Evolutionary conservation across 2,329 filamentous ascomycete species (phyloP), one percentile per base, ranked within the genome.

Genomic region (Nannizziopsis arthrosporioides): DNA sequence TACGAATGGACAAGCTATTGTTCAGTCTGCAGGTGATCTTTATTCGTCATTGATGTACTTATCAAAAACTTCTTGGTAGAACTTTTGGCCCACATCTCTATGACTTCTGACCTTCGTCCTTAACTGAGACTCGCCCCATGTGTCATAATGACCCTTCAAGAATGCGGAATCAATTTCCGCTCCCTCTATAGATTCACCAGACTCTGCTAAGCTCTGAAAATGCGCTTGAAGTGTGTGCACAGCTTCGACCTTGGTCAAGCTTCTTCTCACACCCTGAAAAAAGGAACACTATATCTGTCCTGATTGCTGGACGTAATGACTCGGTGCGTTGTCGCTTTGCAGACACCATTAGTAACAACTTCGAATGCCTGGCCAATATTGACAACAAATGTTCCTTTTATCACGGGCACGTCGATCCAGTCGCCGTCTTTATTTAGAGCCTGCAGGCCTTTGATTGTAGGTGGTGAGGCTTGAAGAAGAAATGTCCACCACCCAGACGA

Each of bases 401-500:
- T 59, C 0, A 63, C 64, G 18, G 59, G 57, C 7, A 64, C 67
- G 41, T 66, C 61, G 18, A 71, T 62, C 69, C 68, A 72, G 19
- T 61, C 56, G 0, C 68, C 68, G 2, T 59, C 53, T 27, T 66
- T 66, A 50, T 65, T 69, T 8, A 72, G 57, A 0, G 66, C 68
- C 52, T 72, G 65, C 2, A 72, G 58, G 0, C 70, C 70, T 35
- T 68, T 58, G 1, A 72, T 64, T 8, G 69, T 63, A 2, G 75
- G 71, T 2, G 72, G 69, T 0, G 73, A 76, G 5, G 77, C 74
- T 58, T 82, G 79, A 1, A 78, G 70, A 2, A 82, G 69, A 52
- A 82, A 81, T 0, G 78, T 81, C 66, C 78, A 77, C 76, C 76
- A 81, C 2, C 77, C 77, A 0, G 76, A 79, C 0, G 73, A 80